Percentiles rank a stretch among this genome's conserved stretches.
These are phyloP conservation scores for Setaria viridis DNA, from an alignment of 202 grass and related monocot genomes.

Conservation along the genomic window DNA sequence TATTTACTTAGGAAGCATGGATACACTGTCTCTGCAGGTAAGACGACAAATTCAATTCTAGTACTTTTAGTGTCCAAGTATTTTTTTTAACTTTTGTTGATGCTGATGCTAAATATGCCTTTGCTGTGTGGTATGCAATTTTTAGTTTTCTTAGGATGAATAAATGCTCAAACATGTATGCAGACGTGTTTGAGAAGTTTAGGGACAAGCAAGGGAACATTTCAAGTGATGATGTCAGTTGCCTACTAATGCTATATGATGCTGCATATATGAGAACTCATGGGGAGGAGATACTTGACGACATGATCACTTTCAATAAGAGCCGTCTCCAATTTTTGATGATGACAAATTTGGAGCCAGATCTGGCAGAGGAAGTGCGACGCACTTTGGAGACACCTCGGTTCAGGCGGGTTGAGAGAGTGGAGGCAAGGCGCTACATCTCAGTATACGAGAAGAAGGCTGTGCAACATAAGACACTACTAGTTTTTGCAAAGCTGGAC, in stretches of 20 bases:
- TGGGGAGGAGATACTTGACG: slow-evolving; percentile 46
- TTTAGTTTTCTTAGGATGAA: neutral
- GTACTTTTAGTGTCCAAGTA: neutral
- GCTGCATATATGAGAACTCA: slow-evolving; percentile 39
- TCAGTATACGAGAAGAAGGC: slow-evolving; percentile 44
- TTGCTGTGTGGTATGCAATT: no score
- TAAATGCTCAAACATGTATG: neutral
- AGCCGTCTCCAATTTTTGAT: neutral
- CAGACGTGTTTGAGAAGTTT: slow-evolving; percentile 4
- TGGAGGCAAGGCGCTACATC: slow-evolving; percentile 52
- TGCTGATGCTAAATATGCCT: neutral
- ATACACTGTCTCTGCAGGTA: slow-evolving; percentile 30
- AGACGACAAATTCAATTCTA: neutral
- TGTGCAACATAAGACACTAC: neutral
- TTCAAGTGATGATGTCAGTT: neutral
- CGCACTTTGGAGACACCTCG: slow-evolving; percentile 21
- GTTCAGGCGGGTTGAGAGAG: slow-evolving; percentile 46
- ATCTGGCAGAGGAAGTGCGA: slow-evolving; percentile 6
- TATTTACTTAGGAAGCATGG: slow-evolving; percentile 55
- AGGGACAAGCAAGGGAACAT: neutral
- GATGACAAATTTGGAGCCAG: neutral
- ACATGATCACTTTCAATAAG: slow-evolving; percentile 21
- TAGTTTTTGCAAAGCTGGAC: slow-evolving; percentile 65
- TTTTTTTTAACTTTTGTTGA: neutral
- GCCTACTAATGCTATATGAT: neutral